phyloP scores from a whole-genome alignment of 2,329 filamentous ascomycete genomes.

The Colletotrichum eleusines region DNA sequence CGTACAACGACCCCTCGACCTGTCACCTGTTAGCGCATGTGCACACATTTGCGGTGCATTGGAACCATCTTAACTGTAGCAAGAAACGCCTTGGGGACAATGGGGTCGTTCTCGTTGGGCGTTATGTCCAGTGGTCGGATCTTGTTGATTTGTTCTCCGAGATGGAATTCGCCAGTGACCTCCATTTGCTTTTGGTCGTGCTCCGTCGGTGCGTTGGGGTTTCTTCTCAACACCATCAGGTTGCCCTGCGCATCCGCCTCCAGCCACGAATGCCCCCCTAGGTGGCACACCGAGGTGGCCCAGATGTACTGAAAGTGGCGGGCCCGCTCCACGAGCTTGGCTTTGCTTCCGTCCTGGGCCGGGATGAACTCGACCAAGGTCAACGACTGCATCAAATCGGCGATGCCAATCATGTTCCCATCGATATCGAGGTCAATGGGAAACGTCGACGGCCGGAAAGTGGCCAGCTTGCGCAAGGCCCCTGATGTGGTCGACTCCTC shows the following conservation, averaged over 20 bases:
- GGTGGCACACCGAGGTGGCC: conserved; percentile 80
- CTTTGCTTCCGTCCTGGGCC: conserved; percentile 66
- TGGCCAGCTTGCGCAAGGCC: conserved; percentile 76
- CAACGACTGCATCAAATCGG: conserved; percentile 94
- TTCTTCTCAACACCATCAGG: conserved; percentile 81
- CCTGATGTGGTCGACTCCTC: conserved; percentile 68
- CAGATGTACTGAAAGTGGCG: conserved; percentile 86
- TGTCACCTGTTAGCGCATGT: conserved; percentile 52
- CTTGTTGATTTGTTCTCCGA: conserved; percentile 94
- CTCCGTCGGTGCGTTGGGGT: conserved; percentile 77
- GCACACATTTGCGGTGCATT: neutral
- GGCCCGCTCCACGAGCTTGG: conserved; percentile 78
- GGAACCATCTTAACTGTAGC: conserved; percentile 79
- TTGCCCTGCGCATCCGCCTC: conserved; percentile 91
- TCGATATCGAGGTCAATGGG: conserved; percentile 84
- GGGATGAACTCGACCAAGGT: conserved; percentile 79
- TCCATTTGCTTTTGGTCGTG: conserved; percentile 80
- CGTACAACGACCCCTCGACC: conserved; percentile 92
- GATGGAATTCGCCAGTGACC: conserved; percentile 82
- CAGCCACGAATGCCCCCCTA: conserved; percentile 82
- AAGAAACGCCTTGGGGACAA: conserved; percentile 87
- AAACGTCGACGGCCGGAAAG: conserved; percentile 84
- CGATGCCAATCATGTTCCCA: conserved; percentile 82
- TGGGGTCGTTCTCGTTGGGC: conserved; percentile 71
- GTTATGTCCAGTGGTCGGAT: conserved; percentile 81